These are phyloP conservation scores for Neoboletus subvelutipes DNA, from an alignment of 768 basidiomycete species.

Conservation along the genomic window DNA sequence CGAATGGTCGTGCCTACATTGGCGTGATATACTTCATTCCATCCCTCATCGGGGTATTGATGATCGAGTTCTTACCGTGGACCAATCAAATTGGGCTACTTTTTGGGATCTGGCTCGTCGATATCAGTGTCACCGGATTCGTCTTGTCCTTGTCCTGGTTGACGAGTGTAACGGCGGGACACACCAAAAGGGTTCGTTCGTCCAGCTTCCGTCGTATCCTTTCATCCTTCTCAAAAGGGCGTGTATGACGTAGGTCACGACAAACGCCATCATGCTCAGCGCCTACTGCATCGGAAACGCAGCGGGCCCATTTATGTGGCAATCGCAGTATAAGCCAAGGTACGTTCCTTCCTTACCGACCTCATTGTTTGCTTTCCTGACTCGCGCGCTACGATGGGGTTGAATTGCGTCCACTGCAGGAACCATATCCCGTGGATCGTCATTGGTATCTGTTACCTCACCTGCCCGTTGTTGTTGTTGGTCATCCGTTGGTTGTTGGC, in stretches of 20 bases:
- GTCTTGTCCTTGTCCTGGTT: constrained; percentile 65
- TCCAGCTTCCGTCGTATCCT: constrained; percentile 4
- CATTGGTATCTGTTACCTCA: constrained; percentile 62
- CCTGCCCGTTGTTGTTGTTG: constrained; percentile 50
- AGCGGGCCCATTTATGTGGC: constrained; percentile 79
- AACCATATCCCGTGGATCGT: constrained; percentile 78
- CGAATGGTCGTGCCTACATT: constrained; percentile 63
- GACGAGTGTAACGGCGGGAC: constrained; percentile 62
- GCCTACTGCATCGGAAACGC: constrained; percentile 70
- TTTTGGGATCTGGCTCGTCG: constrained; percentile 40
- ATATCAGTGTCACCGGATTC: constrained; percentile 57
- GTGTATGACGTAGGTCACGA: constrained; percentile 21
- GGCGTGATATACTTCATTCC: constrained; percentile 62
- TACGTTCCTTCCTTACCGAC: constrained; percentile 24
- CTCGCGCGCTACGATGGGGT: background rate
- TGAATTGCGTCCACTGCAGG: constrained; percentile 32
- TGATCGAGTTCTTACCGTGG: constrained; percentile 68
- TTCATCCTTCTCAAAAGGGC: background rate
- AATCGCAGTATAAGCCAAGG: constrained; percentile 64
- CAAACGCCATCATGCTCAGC: constrained; percentile 70
- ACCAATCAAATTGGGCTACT: constrained; percentile 63
- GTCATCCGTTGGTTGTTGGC: constrained; percentile 52
- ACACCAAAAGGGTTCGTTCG: constrained; percentile 65
- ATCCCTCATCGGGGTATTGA: constrained; percentile 57
- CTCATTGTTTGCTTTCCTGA: background rate